Evolutionary conservation across 139 green algal genomes (phyloP).

Genomic region (Tetradesmus lagerheimii): DNA sequence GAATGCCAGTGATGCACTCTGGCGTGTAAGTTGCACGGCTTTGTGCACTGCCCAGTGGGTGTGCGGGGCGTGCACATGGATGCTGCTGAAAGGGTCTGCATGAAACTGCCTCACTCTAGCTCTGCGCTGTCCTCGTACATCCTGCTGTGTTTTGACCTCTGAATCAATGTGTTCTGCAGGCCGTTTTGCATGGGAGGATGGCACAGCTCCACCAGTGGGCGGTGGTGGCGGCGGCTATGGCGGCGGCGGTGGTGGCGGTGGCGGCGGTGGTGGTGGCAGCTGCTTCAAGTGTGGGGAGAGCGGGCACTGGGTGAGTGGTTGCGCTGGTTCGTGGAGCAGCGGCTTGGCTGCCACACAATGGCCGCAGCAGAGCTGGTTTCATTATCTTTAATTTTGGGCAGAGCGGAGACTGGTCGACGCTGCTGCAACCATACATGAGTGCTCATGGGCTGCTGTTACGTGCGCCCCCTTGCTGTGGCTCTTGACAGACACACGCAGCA

Average conservation of each 20-base stretch:
- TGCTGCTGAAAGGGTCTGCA: too few relatives aligned
- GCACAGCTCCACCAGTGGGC: background rate
- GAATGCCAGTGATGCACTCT: too few relatives aligned
- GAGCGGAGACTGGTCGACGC: background rate
- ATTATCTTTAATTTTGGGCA: constrained; percentile 28
- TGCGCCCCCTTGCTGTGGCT: background rate
- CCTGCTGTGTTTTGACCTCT: too few relatives aligned
- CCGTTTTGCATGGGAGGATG: constrained; percentile 13
- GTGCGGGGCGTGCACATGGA: too few relatives aligned
- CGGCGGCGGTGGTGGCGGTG: background rate
- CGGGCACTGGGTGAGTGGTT: background rate
- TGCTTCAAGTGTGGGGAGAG: constrained; percentile 29
- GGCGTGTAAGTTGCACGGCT: too few relatives aligned
- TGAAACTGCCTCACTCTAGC: too few relatives aligned
- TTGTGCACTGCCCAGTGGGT: too few relatives aligned
- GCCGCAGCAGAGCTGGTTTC: background rate
- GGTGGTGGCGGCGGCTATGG: background rate
- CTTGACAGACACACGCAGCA: too few relatives aligned
- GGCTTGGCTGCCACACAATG: too few relatives aligned
- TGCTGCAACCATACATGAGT: background rate
- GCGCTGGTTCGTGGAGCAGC: background rate
- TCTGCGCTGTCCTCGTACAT: too few relatives aligned
- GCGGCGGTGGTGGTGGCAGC: background rate
- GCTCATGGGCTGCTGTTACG: background rate
- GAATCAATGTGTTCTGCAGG: background rate